Percentiles rank a stretch among this genome's conserved stretches.
Conservation (phyloP, 139 green algal genomes). For the Chlorella sp. region DNA sequence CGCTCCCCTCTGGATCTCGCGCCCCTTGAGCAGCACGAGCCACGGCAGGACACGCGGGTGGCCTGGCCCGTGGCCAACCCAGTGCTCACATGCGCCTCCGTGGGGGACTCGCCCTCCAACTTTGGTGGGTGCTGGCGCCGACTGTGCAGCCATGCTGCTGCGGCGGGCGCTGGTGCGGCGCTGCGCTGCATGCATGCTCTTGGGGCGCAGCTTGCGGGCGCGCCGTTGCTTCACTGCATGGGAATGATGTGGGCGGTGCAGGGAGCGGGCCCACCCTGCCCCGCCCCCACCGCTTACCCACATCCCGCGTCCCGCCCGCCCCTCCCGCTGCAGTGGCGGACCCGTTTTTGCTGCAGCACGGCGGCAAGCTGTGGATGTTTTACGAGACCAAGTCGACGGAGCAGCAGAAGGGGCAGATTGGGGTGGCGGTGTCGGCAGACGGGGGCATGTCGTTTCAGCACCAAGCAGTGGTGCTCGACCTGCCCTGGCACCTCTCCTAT, state of each 20-base stretch:
- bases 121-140: conserved; percentile 18
- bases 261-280: too few species aligned
- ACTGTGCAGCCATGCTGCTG: neutral
- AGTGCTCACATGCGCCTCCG: conserved; percentile 43
- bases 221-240: neutral
- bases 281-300: too few species aligned
- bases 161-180: neutral
- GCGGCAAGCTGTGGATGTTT: conserved; percentile 50
- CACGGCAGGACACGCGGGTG: conserved; percentile 2
- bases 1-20: conserved; percentile 30
- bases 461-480: conserved; percentile 47
- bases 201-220: too few species aligned
- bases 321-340: conserved; percentile 11
- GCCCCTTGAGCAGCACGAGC: conserved; percentile 7
- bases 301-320: too few species aligned
- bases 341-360: conserved; percentile 17
- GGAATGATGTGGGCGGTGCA: too few species aligned
- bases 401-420: conserved; percentile 49
- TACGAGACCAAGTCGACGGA: conserved; percentile 50
- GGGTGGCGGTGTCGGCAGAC: conserved; percentile 40
- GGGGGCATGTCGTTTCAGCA: conserved; percentile 44
- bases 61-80: conserved; percentile 42
- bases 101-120: conserved; percentile 28
- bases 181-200: neutral
- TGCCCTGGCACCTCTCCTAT: conserved; percentile 63